Percentiles rank a stretch among this genome's conserved stretches.
These are phyloP conservation scores for Salvia hispanica DNA, from an alignment of 257 asterid species.

Conservation along the genomic window DNA sequence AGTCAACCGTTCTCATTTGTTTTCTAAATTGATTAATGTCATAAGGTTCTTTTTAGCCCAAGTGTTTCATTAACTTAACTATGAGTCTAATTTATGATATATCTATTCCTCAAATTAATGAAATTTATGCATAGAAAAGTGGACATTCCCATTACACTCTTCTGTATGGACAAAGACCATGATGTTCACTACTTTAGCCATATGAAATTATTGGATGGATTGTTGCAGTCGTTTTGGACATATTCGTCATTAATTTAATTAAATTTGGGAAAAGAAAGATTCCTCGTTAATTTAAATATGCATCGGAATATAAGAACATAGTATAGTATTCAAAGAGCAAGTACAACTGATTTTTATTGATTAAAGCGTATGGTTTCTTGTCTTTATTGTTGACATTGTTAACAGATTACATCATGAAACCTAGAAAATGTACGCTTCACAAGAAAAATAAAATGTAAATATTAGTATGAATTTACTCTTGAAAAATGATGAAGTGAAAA, in stretches of 20 bases:
- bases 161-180: not conserved
- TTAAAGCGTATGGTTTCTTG: not conserved
- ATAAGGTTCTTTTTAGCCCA: too few relatives aligned
- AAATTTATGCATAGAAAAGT: not conserved
- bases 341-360: too few relatives aligned
- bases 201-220: not conserved
- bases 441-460: too few relatives aligned
- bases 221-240: not conserved
- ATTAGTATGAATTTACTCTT: too few relatives aligned
- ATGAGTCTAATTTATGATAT: too few relatives aligned
- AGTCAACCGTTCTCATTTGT: too few relatives aligned
- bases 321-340: too few relatives aligned
- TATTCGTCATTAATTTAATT: not conserved
- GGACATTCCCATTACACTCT: slow-evolving; percentile 8
- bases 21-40: too few relatives aligned
- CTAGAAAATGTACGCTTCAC: not conserved
- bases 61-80: too few relatives aligned
- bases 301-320: too few relatives aligned
- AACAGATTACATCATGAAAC: not conserved
- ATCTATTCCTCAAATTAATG: not conserved
- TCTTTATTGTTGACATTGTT: not conserved
- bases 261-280: not conserved
- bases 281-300: not conserved
- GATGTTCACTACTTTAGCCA: not conserved
- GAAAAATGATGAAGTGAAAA: too few relatives aligned